Base-by-base conservation (phyloP, 805 yeast genomes). In the Metschnikowia kofuensis region DNA sequence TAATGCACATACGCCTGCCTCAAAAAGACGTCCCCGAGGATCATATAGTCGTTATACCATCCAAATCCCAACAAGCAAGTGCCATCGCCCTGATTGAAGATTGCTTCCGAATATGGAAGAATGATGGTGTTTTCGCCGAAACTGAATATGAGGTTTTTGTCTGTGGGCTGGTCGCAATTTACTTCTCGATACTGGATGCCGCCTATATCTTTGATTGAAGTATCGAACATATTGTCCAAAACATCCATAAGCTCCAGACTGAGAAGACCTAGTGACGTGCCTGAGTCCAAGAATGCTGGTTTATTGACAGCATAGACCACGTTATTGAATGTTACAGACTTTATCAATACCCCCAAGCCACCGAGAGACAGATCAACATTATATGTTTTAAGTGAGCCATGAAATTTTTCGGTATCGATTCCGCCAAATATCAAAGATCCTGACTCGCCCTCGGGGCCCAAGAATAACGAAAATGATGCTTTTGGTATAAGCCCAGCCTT, bases 391-490 rank as follows among this genome's bases (percentile, higher is more conserved):
- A 52, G 45, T 10, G 40, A 35, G 38, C 53, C 50, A 12, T 58
- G 35, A 56, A 66, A 70, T 53, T 72, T 72, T 42, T 70, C 68
- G 48, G 64, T 67, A 55, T 71, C 76, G 10, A 70, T 66, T 7
- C 73, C 76, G 6, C 76, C 76, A 59, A 70, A 72, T 47, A 72
- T 60, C 26, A 72, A 51, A 27, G 63, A 57, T 11, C 76, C 76
- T 2, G 61, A 27, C 7, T 41, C 46, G 14, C 66, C 56, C 14
- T 13, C 8, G 3, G 68, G 65, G 3, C 67, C 0, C 78, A 79
- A 39, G 73, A 72, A 40, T 75, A 74, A 39, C 73, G 56, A 48
- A 81, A 85, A 38, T 77, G 56, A 0, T 89, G 90, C 48, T 77
- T 77, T 31, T 69, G 60, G 43, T 74, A 81, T 70, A 38, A 78